Percentiles rank a stretch among this genome's conserved stretches.
Evolutionary conservation across 331 rosid genomes (phyloP).

Genomic region (Pyracantha coccinea): DNA sequence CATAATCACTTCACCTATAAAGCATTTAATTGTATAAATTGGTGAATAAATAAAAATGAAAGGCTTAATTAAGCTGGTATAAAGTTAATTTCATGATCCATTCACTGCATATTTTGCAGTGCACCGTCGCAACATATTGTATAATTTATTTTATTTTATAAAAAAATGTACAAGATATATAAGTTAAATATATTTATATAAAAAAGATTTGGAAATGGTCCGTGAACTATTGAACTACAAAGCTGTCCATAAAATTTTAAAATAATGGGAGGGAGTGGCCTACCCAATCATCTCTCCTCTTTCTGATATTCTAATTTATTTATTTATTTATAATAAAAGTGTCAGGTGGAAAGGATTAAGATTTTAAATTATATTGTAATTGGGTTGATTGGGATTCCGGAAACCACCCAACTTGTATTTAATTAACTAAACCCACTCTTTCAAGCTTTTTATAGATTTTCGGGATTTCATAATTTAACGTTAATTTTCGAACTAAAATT

Average conservation of each 20-base stretch:
- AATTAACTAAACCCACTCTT: too few species aligned
- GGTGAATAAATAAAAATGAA: background rate
- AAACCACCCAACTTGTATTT: too few species aligned
- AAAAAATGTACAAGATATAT: background rate
- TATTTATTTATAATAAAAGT: background rate
- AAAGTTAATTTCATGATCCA: background rate
- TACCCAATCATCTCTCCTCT: background rate
- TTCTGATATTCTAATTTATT: background rate
- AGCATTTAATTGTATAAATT: too few species aligned
- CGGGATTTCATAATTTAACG: fast-evolving
- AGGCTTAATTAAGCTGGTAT: background rate
- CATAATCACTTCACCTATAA: too few species aligned
- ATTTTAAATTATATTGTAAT: constrained; percentile 13
- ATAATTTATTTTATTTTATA: too few species aligned
- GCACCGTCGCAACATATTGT: too few species aligned
- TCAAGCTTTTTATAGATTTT: too few species aligned
- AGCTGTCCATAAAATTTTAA: background rate
- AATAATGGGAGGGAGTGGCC: background rate
- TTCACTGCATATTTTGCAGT: too few species aligned
- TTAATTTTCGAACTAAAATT: fast-evolving
- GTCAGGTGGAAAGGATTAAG: constrained; percentile 11
- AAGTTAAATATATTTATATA: background rate
- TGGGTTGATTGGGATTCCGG: constrained; percentile 23
- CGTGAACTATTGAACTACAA: background rate
- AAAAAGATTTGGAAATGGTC: background rate